A percentile compares a stretch with the other conserved stretches of the same genome.
phyloP scores from a whole-genome alignment of 106 monocot species.

The Dendrobium chrysotoxum region DNA sequence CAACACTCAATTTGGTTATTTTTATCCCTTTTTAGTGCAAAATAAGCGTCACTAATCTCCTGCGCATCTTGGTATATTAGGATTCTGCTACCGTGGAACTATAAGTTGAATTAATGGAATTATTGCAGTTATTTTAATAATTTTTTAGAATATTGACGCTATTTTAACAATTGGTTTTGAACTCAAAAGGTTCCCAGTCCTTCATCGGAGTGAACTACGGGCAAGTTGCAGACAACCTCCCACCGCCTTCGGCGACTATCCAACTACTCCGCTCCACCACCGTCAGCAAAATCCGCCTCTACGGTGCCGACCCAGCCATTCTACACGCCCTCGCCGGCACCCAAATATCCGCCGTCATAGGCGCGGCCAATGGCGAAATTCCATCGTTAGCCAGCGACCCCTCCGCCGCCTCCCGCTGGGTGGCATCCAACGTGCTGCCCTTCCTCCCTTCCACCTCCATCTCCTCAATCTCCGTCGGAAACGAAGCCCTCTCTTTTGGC shows the following conservation, averaged over 20 bases:
- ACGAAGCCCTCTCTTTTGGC: constrained; percentile 44
- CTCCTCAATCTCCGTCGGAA: constrained; percentile 57
- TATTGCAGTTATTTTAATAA: no score
- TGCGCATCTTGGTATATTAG: no score
- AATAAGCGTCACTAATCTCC: no score
- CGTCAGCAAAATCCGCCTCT: constrained; percentile 64
- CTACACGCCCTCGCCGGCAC: constrained; percentile 47
- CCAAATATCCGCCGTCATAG: constrained; percentile 50
- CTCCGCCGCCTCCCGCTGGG: constrained; percentile 44
- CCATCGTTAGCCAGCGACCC: constrained; percentile 45
- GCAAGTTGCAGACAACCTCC: constrained; percentile 66
- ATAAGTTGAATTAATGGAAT: no score
- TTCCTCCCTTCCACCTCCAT: constrained; percentile 51
- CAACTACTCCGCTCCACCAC: constrained; percentile 54
- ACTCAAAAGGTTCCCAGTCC: constrained; percentile 30
- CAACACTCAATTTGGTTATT: no score
- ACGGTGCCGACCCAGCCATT: constrained; percentile 47
- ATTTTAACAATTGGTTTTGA: no score
- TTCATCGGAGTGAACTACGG: constrained; percentile 78
- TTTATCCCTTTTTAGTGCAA: no score
- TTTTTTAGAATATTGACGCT: no score
- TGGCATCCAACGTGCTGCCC: constrained; percentile 52
- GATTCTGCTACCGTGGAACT: no score
- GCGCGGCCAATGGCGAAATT: constrained; percentile 55
- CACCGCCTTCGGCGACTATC: constrained; percentile 42